phyloP scores from a whole-genome alignment of 192 early-diverging fungal genomes.

The Backusella morwellensis region DNA sequence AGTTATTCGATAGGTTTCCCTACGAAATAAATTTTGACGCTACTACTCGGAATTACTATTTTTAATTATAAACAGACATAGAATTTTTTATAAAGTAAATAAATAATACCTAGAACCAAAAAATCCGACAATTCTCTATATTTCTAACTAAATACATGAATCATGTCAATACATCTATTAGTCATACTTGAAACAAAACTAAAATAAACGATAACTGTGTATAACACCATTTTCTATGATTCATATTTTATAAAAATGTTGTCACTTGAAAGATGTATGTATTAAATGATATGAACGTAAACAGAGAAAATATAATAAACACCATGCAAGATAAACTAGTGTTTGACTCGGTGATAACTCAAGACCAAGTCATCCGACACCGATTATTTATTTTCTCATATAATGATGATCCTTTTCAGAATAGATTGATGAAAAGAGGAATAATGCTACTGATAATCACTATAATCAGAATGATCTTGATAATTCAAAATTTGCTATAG shows the following conservation, averaged over 20 bases:
- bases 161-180: not conserved
- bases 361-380: not conserved
- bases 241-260: not conserved
- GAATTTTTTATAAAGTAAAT: not conserved
- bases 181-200: not conserved
- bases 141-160: not conserved
- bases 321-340: not conserved
- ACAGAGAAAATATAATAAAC: not conserved
- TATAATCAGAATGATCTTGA: not conserved
- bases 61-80: not conserved
- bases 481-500: not conserved
- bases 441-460: not conserved
- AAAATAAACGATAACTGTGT: not conserved
- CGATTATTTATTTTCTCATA: not conserved
- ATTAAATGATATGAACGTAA: not conserved
- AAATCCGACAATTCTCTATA: not conserved
- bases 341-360: not conserved
- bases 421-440: not conserved
- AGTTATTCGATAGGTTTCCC: too few relatives aligned
- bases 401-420: not conserved
- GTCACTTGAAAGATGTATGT: not conserved
- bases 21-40: too few relatives aligned
- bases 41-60: not conserved
- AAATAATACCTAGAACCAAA: not conserved
- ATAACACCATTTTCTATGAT: not conserved